These are phyloP conservation scores for Galeopsis tetrahit DNA, from an alignment of 257 asterid genomes.

Conservation along the genomic window DNA sequence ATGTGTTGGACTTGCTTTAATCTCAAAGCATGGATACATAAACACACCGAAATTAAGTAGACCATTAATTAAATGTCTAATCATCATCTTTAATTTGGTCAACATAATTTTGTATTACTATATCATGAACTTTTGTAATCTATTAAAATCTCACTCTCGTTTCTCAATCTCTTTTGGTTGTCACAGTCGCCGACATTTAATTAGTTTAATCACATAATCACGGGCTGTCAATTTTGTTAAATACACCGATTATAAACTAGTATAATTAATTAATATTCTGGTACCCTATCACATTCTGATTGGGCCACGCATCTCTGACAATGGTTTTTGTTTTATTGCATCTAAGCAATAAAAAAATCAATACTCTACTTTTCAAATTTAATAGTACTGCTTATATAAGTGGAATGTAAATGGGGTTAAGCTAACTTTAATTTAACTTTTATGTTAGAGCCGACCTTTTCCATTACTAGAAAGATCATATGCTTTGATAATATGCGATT, in stretches of 20 bases:
- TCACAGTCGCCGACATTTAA: slow-evolving; percentile 23
- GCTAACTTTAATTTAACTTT: background rate
- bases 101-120: too few species aligned
- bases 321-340: slow-evolving; percentile 15
- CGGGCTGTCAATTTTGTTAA: background rate
- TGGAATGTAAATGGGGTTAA: slow-evolving; percentile 22
- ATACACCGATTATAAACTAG: slow-evolving; percentile 4
- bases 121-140: too few species aligned
- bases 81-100: too few species aligned
- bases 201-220: slow-evolving; percentile 28
- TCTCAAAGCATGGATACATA: too few species aligned
- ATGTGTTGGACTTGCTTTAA: too few species aligned
- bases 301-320: slow-evolving; percentile 28
- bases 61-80: too few species aligned
- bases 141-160: too few species aligned
- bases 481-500: background rate
- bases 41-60: too few species aligned
- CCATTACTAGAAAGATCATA: slow-evolving; percentile 25
- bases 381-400: background rate
- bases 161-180: background rate
- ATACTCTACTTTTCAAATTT: background rate
- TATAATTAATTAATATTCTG: background rate
- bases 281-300: background rate
- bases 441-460: slow-evolving; percentile 5
- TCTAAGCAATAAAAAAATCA: background rate